phyloP scores from a whole-genome alignment of 306 rosid species.

The Vigna mungo region DNA sequence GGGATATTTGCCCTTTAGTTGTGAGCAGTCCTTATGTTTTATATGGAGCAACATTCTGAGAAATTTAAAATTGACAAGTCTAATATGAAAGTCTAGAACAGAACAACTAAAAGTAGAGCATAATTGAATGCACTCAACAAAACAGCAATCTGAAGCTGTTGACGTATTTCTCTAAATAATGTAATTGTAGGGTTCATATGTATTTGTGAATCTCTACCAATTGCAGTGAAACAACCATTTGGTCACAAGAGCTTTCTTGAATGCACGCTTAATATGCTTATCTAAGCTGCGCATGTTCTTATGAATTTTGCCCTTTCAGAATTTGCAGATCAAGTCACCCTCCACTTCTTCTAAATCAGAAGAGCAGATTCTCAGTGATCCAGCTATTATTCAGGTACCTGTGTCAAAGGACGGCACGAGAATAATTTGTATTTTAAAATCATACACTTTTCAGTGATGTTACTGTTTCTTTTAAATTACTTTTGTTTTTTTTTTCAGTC shows the following conservation, averaged over 20 bases:
- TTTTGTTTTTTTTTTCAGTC: constrained; percentile 48
- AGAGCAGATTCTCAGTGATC: constrained; percentile 58
- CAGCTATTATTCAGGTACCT: constrained; percentile 79
- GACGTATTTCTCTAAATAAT: constrained; percentile 9
- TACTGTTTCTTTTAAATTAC: not conserved
- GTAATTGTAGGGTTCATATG: constrained; percentile 16
- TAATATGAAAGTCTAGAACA: constrained; percentile 23
- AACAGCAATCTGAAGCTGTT: not conserved
- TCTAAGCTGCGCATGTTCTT: constrained; percentile 33
- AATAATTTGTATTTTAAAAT: not conserved
- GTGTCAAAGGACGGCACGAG: not conserved
- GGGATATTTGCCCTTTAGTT: not conserved
- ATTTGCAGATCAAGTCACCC: constrained; percentile 73
- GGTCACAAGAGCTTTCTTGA: not conserved
- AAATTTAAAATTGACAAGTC: constrained; percentile 4
- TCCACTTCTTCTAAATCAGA: constrained; percentile 49
- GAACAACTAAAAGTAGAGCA: not conserved
- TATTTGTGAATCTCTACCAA: constrained; percentile 22
- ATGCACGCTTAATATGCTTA: constrained; percentile 21
- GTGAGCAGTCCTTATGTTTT: not conserved
- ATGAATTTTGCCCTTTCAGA: constrained; percentile 55
- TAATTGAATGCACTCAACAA: constrained; percentile 13
- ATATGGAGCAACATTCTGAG: constrained; percentile 9
- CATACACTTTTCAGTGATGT: not conserved
- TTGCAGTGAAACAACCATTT: constrained; percentile 8